Percentiles rank a stretch among this genome's conserved stretches.
These are phyloP conservation scores for Nannizzia gypsea DNA, from an alignment of 2,329 filamentous ascomycete genomes.

Conservation along the genomic window DNA sequence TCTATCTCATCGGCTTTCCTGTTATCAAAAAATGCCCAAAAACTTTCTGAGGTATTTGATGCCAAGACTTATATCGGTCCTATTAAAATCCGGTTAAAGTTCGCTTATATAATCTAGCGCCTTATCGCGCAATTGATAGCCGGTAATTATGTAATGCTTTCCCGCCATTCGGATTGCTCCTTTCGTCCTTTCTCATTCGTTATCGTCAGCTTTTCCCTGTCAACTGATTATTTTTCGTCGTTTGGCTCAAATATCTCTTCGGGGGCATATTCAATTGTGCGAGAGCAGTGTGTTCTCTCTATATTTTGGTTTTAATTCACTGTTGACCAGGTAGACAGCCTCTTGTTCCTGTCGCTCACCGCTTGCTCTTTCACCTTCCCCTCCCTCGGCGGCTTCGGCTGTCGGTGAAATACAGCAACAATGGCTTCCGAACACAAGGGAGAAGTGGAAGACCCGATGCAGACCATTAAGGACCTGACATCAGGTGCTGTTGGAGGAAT, in stretches of 20 bases:
- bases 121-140: constrained; percentile 7
- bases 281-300: not conserved
- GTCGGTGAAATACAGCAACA: not conserved
- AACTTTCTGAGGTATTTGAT: not conserved
- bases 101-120: not conserved
- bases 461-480: constrained; percentile 78
- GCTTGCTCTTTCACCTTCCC: not conserved
- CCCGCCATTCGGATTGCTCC: not conserved
- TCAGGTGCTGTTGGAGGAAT: constrained; percentile 83
- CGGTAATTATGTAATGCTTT: not conserved
- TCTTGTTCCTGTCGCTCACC: not conserved
- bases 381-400: not conserved
- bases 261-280: not conserved
- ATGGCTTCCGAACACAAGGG: constrained; percentile 20
- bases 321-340: not conserved
- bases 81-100: not conserved
- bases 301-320: not conserved
- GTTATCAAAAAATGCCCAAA: not conserved
- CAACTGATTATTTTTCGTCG: not conserved
- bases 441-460: constrained; percentile 33
- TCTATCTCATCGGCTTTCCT: not conserved
- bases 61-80: not conserved
- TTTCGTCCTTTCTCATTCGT: not conserved
- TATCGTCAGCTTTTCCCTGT: not conserved
- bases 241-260: not conserved